phyloP scores from a whole-genome alignment of 2,329 filamentous ascomycete species.

The Eutypa lata region DNA sequence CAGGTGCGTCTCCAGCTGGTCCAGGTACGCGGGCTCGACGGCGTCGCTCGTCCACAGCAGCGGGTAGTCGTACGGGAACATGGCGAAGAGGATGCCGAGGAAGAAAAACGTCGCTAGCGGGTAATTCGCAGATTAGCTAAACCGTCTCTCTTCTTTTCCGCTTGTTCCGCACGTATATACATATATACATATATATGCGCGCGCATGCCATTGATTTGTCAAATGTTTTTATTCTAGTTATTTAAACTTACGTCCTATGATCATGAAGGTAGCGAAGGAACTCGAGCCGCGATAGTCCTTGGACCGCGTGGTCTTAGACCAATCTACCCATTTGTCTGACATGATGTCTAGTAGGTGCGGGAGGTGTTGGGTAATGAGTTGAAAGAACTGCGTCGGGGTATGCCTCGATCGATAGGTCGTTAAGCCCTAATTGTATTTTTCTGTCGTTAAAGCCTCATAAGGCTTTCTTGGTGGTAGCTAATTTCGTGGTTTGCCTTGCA shows the following conservation, averaged over 20 bases:
- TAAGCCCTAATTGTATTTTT: too few species aligned
- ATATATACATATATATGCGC: too few species aligned
- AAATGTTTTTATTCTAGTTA: too few species aligned
- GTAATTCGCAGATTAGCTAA: too few species aligned
- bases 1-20: slow-evolving; percentile 85
- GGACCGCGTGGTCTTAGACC: slow-evolving; percentile 55
- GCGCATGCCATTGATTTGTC: too few species aligned
- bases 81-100: slow-evolving; percentile 94
- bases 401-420: too few species aligned
- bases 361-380: neutral
- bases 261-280: slow-evolving; percentile 95
- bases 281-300: slow-evolving; percentile 56
- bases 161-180: too few species aligned
- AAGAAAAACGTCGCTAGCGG: slow-evolving; percentile 84
- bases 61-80: slow-evolving; percentile 93
- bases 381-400: too few species aligned
- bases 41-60: slow-evolving; percentile 74
- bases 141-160: too few species aligned
- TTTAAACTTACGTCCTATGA: slow-evolving; percentile 77
- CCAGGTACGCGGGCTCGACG: slow-evolving; percentile 67
- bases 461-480: too few species aligned
- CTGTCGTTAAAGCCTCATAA: too few species aligned
- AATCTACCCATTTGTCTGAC: slow-evolving; percentile 43
- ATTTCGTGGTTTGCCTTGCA: too few species aligned
- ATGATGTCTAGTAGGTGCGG: slow-evolving; percentile 16